phyloP scores from a whole-genome alignment of 306 rosid genomes.

The Vigna hirtella region DNA sequence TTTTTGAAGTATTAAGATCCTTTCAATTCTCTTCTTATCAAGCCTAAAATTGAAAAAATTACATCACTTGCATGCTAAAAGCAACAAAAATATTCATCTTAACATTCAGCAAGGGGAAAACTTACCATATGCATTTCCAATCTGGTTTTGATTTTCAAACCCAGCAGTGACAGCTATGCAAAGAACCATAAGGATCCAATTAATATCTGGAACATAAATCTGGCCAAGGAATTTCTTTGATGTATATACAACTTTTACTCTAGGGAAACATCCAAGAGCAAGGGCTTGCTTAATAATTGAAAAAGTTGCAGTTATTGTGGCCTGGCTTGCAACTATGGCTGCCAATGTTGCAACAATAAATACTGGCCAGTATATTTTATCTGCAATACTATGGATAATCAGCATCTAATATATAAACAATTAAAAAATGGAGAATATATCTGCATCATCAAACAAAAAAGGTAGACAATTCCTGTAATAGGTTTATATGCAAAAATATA shows the following conservation, averaged over 20 bases:
- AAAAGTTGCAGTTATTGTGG: constrained; percentile 92
- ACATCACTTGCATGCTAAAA: constrained; percentile 6
- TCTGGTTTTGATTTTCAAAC: constrained; percentile 86
- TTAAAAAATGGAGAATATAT: constrained; percentile 23
- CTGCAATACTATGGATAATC: constrained; percentile 57
- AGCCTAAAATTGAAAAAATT: constrained; percentile 1
- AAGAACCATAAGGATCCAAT: constrained; percentile 95
- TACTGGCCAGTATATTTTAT: constrained; percentile 84
- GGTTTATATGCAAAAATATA: constrained; percentile 28
- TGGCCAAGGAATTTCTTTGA: constrained; percentile 82
- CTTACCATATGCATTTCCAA: constrained; percentile 96
- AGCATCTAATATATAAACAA: constrained; percentile 41
- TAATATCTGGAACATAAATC: constrained; percentile 89
- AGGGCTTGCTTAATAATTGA: constrained; percentile 94
- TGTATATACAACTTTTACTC: constrained; percentile 93
- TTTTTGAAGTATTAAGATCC: background rate
- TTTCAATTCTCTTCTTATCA: constrained; percentile 27
- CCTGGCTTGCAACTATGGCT: constrained; percentile 95
- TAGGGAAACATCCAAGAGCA: constrained; percentile 94
- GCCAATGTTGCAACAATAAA: constrained; percentile 90
- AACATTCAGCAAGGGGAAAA: constrained; percentile 28
- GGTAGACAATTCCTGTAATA: background rate
- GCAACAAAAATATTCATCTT: constrained; percentile 8
- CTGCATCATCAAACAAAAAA: background rate
- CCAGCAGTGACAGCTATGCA: constrained; percentile 95